Percentiles rank a stretch among this genome's conserved stretches.
Conservation (phyloP, 805 yeast genomes). For the Kazachstania africana region DNA sequence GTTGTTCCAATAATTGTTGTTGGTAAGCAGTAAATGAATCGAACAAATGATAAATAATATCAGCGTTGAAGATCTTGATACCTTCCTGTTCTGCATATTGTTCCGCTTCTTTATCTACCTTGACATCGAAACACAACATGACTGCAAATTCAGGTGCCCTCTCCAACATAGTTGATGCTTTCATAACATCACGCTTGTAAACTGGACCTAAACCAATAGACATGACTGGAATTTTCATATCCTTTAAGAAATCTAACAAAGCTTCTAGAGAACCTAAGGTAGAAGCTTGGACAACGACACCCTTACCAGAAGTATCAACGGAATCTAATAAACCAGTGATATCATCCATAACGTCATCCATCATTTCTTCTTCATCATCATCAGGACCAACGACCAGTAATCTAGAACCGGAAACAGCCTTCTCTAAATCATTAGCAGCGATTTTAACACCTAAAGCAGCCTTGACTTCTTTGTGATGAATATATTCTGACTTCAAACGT, state of each 20-base stretch:
- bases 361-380: constrained; percentile 92
- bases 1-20: constrained; percentile 71
- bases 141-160: constrained; percentile 91
- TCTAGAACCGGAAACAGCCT: constrained; percentile 98
- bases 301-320: constrained; percentile 88
- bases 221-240: constrained; percentile 98
- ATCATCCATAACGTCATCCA: constrained; percentile 99
- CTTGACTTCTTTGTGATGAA: constrained; percentile 94
- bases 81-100: constrained; percentile 93
- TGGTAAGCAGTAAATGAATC: constrained; percentile 93
- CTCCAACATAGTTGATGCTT: constrained; percentile 92
- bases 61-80: constrained; percentile 87
- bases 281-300: constrained; percentile 97
- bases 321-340: constrained; percentile 88
- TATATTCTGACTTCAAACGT: constrained; percentile 91
- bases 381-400: constrained; percentile 90
- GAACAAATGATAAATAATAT: constrained; percentile 90
- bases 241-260: constrained; percentile 88
- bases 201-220: constrained; percentile 97
- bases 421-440: constrained; percentile 94
- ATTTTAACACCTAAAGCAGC: constrained; percentile 99
- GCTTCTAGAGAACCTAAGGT: constrained; percentile 98
- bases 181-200: constrained; percentile 95
- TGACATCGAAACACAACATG: constrained; percentile 98
- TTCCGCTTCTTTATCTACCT: constrained; percentile 95